Evolutionary conservation across 2,329 filamentous ascomycete species (phyloP).

Genomic region (Ophiostoma ips): DNA sequence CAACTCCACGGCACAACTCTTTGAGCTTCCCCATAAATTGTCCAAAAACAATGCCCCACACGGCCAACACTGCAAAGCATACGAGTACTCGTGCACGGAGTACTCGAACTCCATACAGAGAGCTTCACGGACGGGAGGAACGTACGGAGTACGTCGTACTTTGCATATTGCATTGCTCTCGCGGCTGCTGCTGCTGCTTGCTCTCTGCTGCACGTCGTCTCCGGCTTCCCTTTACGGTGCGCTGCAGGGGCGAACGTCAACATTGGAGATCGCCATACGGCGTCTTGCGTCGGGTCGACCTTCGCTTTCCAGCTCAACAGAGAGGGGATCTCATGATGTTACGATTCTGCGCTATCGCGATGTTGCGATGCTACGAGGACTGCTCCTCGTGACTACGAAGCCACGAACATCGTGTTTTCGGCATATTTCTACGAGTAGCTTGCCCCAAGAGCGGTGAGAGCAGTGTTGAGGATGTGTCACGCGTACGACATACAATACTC

Average conservation of each 20-base stretch:
- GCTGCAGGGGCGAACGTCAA: neutral
- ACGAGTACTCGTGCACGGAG: too few species aligned
- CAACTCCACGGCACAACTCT: too few species aligned
- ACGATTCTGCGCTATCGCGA: too few species aligned
- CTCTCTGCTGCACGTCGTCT: neutral
- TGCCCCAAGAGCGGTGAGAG: neutral
- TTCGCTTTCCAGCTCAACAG: neutral
- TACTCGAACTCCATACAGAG: too few species aligned
- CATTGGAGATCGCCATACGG: too few species aligned
- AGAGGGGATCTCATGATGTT: neutral
- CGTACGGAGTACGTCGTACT: too few species aligned
- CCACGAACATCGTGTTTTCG: neutral
- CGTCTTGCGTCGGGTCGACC: neutral
- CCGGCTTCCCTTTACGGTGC: neutral
- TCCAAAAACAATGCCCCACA: too few species aligned
- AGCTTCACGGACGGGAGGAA: too few species aligned
- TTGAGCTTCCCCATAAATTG: too few species aligned
- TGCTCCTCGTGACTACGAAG: neutral
- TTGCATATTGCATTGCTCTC: neutral
- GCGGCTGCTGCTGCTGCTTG: too few species aligned
- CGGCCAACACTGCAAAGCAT: too few species aligned
- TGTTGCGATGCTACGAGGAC: neutral
- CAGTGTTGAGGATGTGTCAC: neutral
- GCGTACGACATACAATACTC: neutral
- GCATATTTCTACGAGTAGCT: neutral